Percentiles rank a stretch among this genome's conserved stretches.
These are phyloP conservation scores for Fusarium brachygibbosum DNA, from an alignment of 2,329 filamentous ascomycete species.

Conservation along the genomic window DNA sequence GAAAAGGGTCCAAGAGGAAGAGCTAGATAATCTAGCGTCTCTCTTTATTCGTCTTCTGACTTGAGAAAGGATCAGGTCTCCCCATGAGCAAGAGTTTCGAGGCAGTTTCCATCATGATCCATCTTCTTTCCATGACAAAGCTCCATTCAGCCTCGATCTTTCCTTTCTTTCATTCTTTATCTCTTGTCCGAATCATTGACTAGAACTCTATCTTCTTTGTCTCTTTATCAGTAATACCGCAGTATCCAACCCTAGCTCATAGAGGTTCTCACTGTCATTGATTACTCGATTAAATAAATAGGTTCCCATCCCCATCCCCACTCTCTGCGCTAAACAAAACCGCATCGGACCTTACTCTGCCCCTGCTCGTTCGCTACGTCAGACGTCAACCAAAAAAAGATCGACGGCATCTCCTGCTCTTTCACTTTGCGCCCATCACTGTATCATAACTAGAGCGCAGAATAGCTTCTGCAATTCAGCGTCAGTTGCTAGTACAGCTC, in stretches of 20 bases:
- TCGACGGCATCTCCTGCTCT: constrained; percentile 28
- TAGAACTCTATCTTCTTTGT: constrained; percentile 1
- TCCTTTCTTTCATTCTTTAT: background rate
- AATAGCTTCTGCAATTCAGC: background rate
- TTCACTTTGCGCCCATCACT: constrained; percentile 26
- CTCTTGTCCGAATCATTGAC: constrained; percentile 3
- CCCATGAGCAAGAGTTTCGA: background rate
- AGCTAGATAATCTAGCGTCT: constrained; percentile 1
- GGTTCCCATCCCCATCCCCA: constrained; percentile 27
- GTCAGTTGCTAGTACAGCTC: background rate
- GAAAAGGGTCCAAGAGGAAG: background rate
- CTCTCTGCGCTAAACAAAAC: constrained; percentile 36
- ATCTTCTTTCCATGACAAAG: constrained; percentile 12
- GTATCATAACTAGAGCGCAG: background rate
- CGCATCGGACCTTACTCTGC: constrained; percentile 15
- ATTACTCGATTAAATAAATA: constrained; percentile 15
- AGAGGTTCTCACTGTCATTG: constrained; percentile 14
- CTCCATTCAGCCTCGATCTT: constrained; percentile 11
- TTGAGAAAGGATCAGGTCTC: constrained; percentile 17
- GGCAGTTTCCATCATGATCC: constrained; percentile 17
- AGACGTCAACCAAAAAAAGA: constrained; percentile 38
- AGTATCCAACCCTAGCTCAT: background rate
- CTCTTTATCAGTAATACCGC: background rate
- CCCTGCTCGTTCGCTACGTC: constrained; percentile 43
- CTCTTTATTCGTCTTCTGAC: constrained; percentile 4